Percentiles rank a stretch among this genome's conserved stretches.
Evolutionary conservation across 441 rosid species (phyloP).

Genomic region (Rhodomyrtus psidioides): DNA sequence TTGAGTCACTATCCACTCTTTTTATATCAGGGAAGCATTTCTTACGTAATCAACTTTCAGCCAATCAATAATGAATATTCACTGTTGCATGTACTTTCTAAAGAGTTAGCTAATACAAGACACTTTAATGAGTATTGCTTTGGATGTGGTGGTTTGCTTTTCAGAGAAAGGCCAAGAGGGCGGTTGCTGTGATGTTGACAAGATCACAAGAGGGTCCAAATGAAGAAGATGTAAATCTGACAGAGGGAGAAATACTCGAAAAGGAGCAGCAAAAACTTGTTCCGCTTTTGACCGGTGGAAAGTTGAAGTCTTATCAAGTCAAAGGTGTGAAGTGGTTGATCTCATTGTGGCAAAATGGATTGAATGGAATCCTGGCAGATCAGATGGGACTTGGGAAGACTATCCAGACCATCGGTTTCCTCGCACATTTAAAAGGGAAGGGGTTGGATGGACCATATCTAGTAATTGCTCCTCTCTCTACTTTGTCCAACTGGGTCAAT

Average conservation of each 20-base stretch:
- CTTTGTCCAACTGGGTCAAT: slow-evolving; percentile 88
- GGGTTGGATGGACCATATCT: slow-evolving; percentile 88
- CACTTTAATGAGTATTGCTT: background rate
- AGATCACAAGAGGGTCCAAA: slow-evolving; percentile 54
- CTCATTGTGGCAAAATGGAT: slow-evolving; percentile 94
- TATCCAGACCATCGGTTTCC: slow-evolving; percentile 89
- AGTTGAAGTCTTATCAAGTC: slow-evolving; percentile 79
- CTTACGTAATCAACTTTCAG: background rate
- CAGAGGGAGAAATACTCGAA: slow-evolving; percentile 67
- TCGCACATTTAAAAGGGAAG: slow-evolving; percentile 82
- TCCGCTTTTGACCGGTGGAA: slow-evolving; percentile 87
- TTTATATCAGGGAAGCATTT: background rate
- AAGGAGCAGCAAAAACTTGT: slow-evolving; percentile 83
- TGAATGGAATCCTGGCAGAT: slow-evolving; percentile 97
- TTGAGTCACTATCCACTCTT: background rate
- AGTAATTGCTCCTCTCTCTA: slow-evolving; percentile 92
- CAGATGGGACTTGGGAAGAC: slow-evolving; percentile 99
- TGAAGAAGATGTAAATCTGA: slow-evolving; percentile 39
- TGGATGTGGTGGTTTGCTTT: background rate
- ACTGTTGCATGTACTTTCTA: background rate
- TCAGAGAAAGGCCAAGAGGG: slow-evolving; percentile 79
- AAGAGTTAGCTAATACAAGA: background rate
- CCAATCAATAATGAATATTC: background rate
- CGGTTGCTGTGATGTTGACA: slow-evolving; percentile 92
- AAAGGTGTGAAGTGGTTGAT: slow-evolving; percentile 97